Evolutionary conservation across 1,284 basidiomycete genomes (phyloP), one percentile per base, ranked within the genome.

Genomic region (Irpex sp.): DNA sequence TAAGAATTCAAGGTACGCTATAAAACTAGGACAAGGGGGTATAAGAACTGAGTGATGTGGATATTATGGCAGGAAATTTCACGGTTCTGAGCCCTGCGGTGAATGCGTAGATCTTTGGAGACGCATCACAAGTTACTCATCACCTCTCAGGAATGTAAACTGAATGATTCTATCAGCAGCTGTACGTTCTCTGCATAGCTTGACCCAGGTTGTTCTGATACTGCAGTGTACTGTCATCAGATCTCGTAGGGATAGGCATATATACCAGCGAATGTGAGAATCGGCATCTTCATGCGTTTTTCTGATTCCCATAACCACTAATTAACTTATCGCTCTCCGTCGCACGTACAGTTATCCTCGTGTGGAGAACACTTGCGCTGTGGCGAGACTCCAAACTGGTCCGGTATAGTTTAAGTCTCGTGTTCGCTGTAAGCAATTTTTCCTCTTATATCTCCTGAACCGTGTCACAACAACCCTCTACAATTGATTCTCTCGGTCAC

Each of bases 281-380:
- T 2, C 15, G 15, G 65, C 20, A 4, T 13, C 18, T 10, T 27
- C 20, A 18, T 7, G 10, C 18, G 10, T 44, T 18, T 45, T 38
- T 38, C 15, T 4, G 38, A n/a, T 43, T 18, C 5, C 44, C 27
- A 15, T 38, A 4, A 59, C 9, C 64, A 10, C 43, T 15, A 43
- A n/a, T 9, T 65, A 5, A n/a, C 32, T 7, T n/a, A n/a, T n/a
- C n/a, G 4, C 20, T 5, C 15, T 38, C 32, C 9, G 9, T 38
- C 32, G 1, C 32, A n/a, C n/a, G n/a, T n/a, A 38, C 32, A 38
- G 72, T 66, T 11, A 69, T 73, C 44, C 60, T 73, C 20, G 43
- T 73, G 5, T 65, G 67, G 54, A 44, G 72, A 45, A 73, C 72
- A 3, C 65, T 69, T 22, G 72, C 72, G 7, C 45, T 73, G 27